Evolutionary conservation across 2,329 filamentous ascomycete genomes (phyloP).

Genomic region (Cordyceps militaris): DNA sequence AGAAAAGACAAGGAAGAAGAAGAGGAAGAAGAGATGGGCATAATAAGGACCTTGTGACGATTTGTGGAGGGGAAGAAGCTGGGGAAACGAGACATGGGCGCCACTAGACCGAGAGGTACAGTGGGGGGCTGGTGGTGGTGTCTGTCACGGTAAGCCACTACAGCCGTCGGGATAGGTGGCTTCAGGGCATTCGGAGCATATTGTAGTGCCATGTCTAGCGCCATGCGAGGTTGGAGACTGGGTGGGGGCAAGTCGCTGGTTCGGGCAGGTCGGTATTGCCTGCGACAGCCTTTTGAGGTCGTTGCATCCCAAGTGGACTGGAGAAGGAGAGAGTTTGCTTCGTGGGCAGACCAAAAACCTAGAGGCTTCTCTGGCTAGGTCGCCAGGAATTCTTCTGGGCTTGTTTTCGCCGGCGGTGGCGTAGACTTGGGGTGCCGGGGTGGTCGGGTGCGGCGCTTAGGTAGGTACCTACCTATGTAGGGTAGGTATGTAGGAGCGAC

Average conservation of each 20-base stretch:
- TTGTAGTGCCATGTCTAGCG: background rate
- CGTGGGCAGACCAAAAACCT: no score
- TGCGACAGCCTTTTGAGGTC: background rate
- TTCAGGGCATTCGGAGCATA: background rate
- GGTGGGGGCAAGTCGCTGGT: background rate
- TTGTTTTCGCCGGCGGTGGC: no score
- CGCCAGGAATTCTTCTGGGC: no score
- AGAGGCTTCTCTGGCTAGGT: constrained; percentile 3
- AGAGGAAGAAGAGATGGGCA: background rate
- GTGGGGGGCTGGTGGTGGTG: background rate
- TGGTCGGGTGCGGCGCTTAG: no score
- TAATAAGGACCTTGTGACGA: background rate
- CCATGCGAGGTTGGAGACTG: background rate
- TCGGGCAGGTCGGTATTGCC: constrained; percentile 5
- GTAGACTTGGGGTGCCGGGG: no score
- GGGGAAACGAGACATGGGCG: background rate
- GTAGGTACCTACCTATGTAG: no score
- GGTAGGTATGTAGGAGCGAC: background rate
- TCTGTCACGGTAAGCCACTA: no score
- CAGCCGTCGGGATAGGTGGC: no score
- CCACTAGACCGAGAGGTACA: background rate
- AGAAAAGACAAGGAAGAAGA: background rate
- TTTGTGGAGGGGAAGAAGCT: constrained; percentile 10
- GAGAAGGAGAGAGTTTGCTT: no score
- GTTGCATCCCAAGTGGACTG: no score